Conservation (phyloP, 108 stramenopile genomes). For the Pseudonitzschia multistriata region DNA sequence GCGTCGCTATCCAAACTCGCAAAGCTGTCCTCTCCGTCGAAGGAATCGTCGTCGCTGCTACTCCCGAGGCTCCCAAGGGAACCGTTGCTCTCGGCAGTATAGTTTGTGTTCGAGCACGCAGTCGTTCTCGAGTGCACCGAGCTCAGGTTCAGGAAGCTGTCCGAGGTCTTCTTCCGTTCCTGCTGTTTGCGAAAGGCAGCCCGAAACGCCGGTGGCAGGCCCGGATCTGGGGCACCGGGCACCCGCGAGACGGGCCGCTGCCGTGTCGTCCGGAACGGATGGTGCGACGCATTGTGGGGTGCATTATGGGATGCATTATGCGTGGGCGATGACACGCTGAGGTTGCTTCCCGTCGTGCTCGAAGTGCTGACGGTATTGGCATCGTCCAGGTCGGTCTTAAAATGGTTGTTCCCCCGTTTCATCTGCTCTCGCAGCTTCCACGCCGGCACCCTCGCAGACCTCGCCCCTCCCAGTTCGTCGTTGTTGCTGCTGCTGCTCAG, state of each 20-base stretch:
- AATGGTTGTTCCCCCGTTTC: conserved; percentile 7
- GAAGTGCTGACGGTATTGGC: background rate
- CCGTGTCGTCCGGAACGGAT: conserved; percentile 5
- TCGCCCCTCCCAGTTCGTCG: conserved; percentile 1
- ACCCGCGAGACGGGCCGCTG: conserved; percentile 1
- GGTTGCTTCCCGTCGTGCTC: background rate
- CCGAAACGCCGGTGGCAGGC: conserved; percentile 32
- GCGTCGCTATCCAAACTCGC: conserved; percentile 34
- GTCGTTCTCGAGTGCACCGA: conserved; percentile 27
- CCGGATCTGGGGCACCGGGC: conserved; percentile 20
- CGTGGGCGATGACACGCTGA: background rate
- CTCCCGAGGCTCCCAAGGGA: background rate
- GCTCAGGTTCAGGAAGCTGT: conserved; percentile 25
- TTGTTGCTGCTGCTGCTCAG: background rate
- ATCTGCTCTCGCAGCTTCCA: conserved; percentile 37
- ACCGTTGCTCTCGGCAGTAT: background rate
- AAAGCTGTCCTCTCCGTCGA: conserved; percentile 34
- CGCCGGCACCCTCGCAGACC: conserved; percentile 1
- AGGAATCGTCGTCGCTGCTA: conserved; percentile 25
- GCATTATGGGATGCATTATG: background rate
- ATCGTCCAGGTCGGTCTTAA: background rate
- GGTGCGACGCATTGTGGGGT: background rate
- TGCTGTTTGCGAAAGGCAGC: conserved; percentile 20
- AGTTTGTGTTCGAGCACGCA: conserved; percentile 7
- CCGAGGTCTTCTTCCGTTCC: conserved; percentile 15